phyloP scores from a whole-genome alignment of 2,329 filamentous ascomycete genomes.

The Claviceps capensis region DNA sequence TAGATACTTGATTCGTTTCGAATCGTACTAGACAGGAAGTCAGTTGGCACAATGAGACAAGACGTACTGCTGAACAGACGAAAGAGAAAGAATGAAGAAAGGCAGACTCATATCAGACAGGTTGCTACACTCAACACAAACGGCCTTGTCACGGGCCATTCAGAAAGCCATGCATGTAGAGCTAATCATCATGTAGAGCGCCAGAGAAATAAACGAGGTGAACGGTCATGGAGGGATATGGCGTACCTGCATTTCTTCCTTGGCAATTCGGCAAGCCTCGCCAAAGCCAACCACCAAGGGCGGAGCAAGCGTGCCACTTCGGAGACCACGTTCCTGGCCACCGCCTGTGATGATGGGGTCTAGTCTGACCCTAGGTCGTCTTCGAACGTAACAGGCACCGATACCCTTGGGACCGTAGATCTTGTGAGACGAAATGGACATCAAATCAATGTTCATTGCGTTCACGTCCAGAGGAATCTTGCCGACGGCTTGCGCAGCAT shows the following conservation, averaged over 20 bases:
- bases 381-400: conserved; percentile 87
- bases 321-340: conserved; percentile 86
- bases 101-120: conserved; percentile 39
- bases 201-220: neutral
- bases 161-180: conserved; percentile 85
- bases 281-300: conserved; percentile 85
- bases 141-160: conserved; percentile 51
- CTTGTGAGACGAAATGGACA: conserved; percentile 98
- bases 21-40: conserved; percentile 61
- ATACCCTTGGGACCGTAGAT: conserved; percentile 97
- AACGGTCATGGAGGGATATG: too few species aligned
- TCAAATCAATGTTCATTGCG: conserved; percentile 93
- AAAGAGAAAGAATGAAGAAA: neutral
- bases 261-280: conserved; percentile 85
- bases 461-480: conserved; percentile 97
- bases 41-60: conserved; percentile 6
- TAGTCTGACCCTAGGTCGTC: conserved; percentile 81
- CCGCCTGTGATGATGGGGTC: conserved; percentile 94
- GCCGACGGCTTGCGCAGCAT: conserved; percentile 92
- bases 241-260: conserved; percentile 81
- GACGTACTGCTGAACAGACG: neutral
- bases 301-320: conserved; percentile 87
- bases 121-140: conserved; percentile 51
- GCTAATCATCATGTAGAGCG: conserved; percentile 57
- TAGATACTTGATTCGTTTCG: conserved; percentile 66